These are phyloP conservation scores for Eudorina sp. DNA, from an alignment of 139 green algal genomes.

Conservation along the genomic window DNA sequence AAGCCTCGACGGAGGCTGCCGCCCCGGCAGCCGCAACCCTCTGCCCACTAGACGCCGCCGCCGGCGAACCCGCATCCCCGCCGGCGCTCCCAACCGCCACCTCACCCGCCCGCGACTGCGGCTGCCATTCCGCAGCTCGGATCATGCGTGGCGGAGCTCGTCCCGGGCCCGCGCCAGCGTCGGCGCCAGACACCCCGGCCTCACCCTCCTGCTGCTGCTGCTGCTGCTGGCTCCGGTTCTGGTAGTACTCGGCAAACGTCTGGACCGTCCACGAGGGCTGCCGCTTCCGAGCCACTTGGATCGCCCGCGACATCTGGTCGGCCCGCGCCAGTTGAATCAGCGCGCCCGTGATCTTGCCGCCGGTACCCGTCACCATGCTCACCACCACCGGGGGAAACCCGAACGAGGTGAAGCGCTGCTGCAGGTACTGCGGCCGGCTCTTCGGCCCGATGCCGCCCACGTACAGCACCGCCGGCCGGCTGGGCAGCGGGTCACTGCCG, in stretches of 20 bases:
- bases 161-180: too few relatives aligned
- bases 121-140: not conserved
- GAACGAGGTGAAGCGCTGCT: not conserved
- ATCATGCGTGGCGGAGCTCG: conserved; percentile 1
- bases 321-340: conserved; percentile 11
- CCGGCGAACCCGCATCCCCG: not conserved
- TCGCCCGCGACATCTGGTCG: not conserved
- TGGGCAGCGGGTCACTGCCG: conserved; percentile 44
- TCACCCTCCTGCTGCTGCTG: not conserved
- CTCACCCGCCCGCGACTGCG: not conserved
- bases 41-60: not conserved
- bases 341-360: not conserved
- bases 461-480: conserved; percentile 51
- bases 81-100: too few relatives aligned
- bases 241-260: conserved; percentile 15
- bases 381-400: conserved; percentile 37
- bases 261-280: not conserved
- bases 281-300: not conserved
- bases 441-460: conserved; percentile 33
- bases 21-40: not conserved
- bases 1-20: not conserved
- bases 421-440: not conserved
- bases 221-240: not conserved
- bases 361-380: not conserved
- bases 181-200: not conserved